Conservation (phyloP, 108 stramenopile genomes). For the Asterionellopsis glacialis region DNA sequence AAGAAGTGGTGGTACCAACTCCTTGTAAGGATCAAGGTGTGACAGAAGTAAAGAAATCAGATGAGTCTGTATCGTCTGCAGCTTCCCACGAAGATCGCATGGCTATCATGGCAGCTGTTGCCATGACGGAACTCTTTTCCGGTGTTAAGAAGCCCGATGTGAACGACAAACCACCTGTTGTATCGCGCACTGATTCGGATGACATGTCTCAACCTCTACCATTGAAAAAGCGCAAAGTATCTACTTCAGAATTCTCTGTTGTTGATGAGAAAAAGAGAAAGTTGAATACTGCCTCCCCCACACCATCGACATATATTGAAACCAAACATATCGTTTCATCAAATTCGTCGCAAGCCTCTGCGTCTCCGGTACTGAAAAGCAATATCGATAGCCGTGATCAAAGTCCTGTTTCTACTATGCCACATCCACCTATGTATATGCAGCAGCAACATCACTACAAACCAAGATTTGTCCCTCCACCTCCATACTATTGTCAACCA, state of each 20-base stretch:
- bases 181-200: not conserved
- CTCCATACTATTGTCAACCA: conserved; percentile 3
- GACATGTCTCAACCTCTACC: not conserved
- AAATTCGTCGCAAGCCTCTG: not conserved
- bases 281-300: not conserved
- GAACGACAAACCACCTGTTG: not conserved
- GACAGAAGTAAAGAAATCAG: too few relatives aligned
- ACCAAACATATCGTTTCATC: too few relatives aligned
- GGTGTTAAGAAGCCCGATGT: not conserved
- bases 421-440: not conserved
- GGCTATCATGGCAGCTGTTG: conserved; percentile 60
- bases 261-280: not conserved
- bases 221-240: conserved; percentile 3
- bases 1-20: too few relatives aligned
- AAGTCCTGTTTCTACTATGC: conserved; percentile 10
- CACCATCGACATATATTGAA: not conserved
- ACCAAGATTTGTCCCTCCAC: conserved; percentile 1
- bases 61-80: not conserved
- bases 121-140: conserved; percentile 50
- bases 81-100: conserved; percentile 17
- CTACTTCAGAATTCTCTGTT: not conserved
- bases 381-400: not conserved
- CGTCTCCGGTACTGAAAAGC: not conserved
- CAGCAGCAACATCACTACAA: not conserved
- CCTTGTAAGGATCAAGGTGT: too few relatives aligned